phyloP scores from a whole-genome alignment of 345 rosid species.

The Syzygium oleosum region DNA sequence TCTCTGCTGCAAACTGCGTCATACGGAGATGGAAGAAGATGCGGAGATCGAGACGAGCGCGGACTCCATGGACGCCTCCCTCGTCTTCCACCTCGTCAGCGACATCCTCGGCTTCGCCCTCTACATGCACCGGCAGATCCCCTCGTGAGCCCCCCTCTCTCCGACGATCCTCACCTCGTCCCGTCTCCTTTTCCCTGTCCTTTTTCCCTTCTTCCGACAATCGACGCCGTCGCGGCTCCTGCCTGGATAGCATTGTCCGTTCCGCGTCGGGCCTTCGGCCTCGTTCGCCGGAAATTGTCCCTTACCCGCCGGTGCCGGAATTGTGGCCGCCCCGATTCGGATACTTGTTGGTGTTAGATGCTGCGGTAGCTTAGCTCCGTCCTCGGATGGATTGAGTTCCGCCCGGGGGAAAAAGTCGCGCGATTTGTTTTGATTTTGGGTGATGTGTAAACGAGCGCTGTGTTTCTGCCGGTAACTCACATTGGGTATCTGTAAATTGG shows the following conservation, averaged over 20 bases:
- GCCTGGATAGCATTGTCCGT: background rate
- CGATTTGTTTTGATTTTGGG: background rate
- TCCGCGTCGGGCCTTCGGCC: background rate
- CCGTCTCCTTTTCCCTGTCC: too few species aligned
- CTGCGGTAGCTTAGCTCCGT: background rate
- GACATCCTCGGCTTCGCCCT: constrained; percentile 65
- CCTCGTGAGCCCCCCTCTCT: constrained; percentile 40
- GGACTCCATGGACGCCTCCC: constrained; percentile 36
- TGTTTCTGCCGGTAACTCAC: background rate
- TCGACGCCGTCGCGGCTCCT: background rate
- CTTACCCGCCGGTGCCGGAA: background rate
- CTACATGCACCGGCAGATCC: constrained; percentile 97
- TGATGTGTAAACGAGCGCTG: background rate
- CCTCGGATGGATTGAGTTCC: background rate
- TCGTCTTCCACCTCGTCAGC: constrained; percentile 53
- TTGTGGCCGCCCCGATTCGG: background rate
- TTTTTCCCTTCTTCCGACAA: background rate
- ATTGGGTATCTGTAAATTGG: background rate
- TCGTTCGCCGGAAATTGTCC: background rate
- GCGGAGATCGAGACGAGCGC: constrained; percentile 36
- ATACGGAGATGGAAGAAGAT: constrained; percentile 20
- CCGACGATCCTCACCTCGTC: background rate
- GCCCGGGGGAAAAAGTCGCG: background rate
- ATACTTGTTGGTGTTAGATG: background rate
- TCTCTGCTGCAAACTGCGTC: background rate